Base-by-base conservation (phyloP, 2,329 filamentous ascomycete genomes). In the Taxawa tesnikishii region DNA sequence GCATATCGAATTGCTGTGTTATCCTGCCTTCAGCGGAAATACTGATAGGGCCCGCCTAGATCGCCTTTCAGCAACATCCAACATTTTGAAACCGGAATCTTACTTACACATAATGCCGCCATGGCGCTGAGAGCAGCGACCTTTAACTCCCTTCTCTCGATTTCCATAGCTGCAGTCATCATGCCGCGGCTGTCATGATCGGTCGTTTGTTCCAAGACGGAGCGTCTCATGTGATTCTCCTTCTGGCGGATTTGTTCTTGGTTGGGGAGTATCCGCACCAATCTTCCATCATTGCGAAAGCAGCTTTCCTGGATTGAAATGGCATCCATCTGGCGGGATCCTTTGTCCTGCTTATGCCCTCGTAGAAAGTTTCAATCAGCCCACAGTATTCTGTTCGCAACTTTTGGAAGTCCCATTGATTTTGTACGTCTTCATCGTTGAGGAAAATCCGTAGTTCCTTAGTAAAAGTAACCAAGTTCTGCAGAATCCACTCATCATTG, bases 241-340 rank as follows among this genome's bases (percentile, higher is more conserved):
- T 84, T 71, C 36, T 79, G 76, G 4, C 78, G 73, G 25, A 94
- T 82, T 42, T 92, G 82, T 10, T 63, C 67, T 51, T 92, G 84
- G 42, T 94, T 94, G 0, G 87, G 6, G 87, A 94, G 53, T 92
- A 94, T 3, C 90, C 90, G 52, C 90, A 98, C 92, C 92, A 98
- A 43, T 96, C 88, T 56, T 98, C 90, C 87, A 98, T 96, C 29
- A 98, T 62, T 1, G 87, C 79, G 50, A 98, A 98, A 0, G 88
- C 82, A 4, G 90, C 94, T 52, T 94, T 94, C 25, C 92, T 71
- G 9, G 87, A 83, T 53, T 98, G 90, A 49, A 98, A 98, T 0
- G 90, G 87, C 74, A 98, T 90, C 88, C 90, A 98, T 18, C 84
- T 73, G 4, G 83, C 79, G 2, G 85, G 81, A 38, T 94, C 83